Base-by-base conservation (phyloP, 345 rosid species). In the Brassica carinata region DNA sequence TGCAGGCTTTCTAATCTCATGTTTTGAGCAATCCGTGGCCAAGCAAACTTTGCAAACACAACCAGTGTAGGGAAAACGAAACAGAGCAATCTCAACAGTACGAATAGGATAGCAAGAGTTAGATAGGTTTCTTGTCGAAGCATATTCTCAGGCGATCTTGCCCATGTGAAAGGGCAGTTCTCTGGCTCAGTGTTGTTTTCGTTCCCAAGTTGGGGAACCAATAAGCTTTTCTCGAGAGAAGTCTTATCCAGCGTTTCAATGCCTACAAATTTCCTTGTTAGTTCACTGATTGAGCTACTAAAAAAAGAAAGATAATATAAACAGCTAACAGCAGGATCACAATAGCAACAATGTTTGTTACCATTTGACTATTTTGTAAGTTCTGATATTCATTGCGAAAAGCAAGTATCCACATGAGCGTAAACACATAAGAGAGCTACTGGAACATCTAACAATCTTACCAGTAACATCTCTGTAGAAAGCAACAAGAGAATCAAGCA, bases 141-240 rank as follows among this genome's bases (percentile, higher is more conserved):
- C 85, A 91, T 73, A 73, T 96, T 92, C 88, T 90, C 98, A 1
- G 98, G 99, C 57, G 99, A 93, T 87, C 90, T 93, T 73, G 96
- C 97, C 99, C 99, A 96, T 67, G 93, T 86, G 84, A 93, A 96
- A 0, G 97, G 99, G 76, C 98, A 96, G 85, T 84, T 93, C 71
- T 96, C 99, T 31, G 33, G 89, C 76, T 89, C 96, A 5, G 73
- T 14, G 71, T 77, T 84, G 65, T 78, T 83, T 70, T 83, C 80
- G 83, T 88, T 88, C 79, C 85, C 91, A 11, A 77, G 88, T 80
- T 86, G 76, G 27, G 91, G 88, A 14, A 74, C 69, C 14, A 19
- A 64, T 48, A 73, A 73, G 17, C 78, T 83, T 85, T 81, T 86
- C 73, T 86, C 85, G 2, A 87, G 43, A 8, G 84, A 79, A 68